Percentiles rank a stretch among this genome's conserved stretches.
Conservation (phyloP, 2,329 filamentous ascomycete genomes). For the Hortaea sp. region DNA sequence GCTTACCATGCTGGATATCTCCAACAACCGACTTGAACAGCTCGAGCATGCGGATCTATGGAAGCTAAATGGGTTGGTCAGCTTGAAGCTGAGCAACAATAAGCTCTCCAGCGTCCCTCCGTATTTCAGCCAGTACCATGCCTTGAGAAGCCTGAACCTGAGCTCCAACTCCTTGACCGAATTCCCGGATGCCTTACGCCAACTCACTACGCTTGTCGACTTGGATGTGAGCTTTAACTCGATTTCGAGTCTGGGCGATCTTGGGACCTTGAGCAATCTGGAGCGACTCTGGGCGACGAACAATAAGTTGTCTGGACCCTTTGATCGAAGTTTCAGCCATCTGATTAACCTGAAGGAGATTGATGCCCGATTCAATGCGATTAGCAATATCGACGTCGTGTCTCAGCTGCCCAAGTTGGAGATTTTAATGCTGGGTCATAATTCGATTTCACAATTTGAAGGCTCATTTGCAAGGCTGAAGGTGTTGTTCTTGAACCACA, state of each 20-base stretch:
- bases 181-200: slow-evolving; percentile 78
- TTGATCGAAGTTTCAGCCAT: slow-evolving; percentile 60
- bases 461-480: slow-evolving; percentile 80
- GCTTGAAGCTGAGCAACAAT: slow-evolving; percentile 90
- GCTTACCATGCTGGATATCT: slow-evolving; percentile 84
- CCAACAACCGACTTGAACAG: slow-evolving; percentile 84
- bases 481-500: slow-evolving; percentile 82
- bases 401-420: slow-evolving; percentile 77
- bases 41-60: slow-evolving; percentile 77
- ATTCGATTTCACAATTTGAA: slow-evolving; percentile 79
- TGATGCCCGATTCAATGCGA: slow-evolving; percentile 86
- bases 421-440: slow-evolving; percentile 82
- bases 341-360: slow-evolving; percentile 75
- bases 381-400: slow-evolving; percentile 80
- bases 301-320: slow-evolving; percentile 68
- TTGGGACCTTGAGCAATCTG: slow-evolving; percentile 67
- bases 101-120: slow-evolving; percentile 66
- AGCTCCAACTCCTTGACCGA: slow-evolving; percentile 84
- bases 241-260: slow-evolving; percentile 67
- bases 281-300: slow-evolving; percentile 94
- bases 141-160: slow-evolving; percentile 74
- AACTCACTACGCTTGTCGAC: slow-evolving; percentile 74
- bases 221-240: slow-evolving; percentile 95
- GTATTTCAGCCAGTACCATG: slow-evolving; percentile 73
- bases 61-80: slow-evolving; percentile 64